These are phyloP conservation scores for Oenanthe javanica DNA, from an alignment of 140 eudicot genomes.

Conservation along the genomic window DNA sequence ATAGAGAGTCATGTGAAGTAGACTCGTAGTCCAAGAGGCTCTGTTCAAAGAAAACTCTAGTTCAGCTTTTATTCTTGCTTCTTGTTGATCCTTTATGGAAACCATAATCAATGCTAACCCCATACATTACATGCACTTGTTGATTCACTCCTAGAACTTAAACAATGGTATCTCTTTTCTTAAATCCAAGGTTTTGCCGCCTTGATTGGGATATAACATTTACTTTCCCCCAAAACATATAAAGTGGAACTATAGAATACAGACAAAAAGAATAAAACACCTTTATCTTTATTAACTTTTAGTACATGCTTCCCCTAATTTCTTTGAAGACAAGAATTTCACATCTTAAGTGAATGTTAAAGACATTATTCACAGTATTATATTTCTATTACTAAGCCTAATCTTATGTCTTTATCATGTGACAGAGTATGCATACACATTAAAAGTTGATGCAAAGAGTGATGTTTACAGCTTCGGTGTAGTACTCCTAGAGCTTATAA, in stretches of 20 bases:
- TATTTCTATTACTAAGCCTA: not conserved
- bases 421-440: constrained; percentile 81
- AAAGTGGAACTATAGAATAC: constrained; percentile 21
- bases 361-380: not conserved
- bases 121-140: not conserved
- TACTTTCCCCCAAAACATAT: constrained; percentile 28
- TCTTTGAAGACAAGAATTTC: not conserved
- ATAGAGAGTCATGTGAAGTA: not conserved
- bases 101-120: not conserved
- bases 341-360: not conserved
- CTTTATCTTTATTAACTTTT: not conserved
- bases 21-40: constrained; percentile 16
- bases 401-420: constrained; percentile 2
- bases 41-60: constrained; percentile 11
- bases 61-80: constrained; percentile 14
- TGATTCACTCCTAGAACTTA: constrained; percentile 13
- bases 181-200: constrained; percentile 18
- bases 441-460: constrained; percentile 76
- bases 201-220: constrained; percentile 36
- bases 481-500: constrained; percentile 60
- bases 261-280: constrained; percentile 18
- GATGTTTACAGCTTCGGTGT: constrained; percentile 86
- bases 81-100: not conserved
- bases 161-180: not conserved
- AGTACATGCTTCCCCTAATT: not conserved